Base-by-base conservation (phyloP, 352 stramenopile genomes). In the Phytophthora europaea region DNA sequence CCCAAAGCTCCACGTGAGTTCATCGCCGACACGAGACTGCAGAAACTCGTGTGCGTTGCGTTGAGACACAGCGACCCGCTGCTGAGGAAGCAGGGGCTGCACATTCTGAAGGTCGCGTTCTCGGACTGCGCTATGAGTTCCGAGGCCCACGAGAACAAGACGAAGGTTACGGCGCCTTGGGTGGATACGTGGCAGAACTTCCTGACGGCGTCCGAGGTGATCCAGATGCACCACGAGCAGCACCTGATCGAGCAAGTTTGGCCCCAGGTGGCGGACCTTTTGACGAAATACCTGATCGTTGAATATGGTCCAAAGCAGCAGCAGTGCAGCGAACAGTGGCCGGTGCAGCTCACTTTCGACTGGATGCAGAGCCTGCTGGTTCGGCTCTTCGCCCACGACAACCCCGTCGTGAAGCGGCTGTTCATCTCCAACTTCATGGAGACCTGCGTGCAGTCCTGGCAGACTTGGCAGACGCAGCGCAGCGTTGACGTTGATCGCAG, bases 211-310 rank as follows among this genome's bases (percentile, higher is more conserved):
- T 94, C 87, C 1, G 87, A 96, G 23, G 87, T 96, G 13, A 92
- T 96, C 43, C 87, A 95, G 61, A 88, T 94, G 73, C 88, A 96
- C 51, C 88, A 96, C 40, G 86, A 95, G 56, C 88, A 89, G 61
- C 89, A 96, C 54, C 48, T 96, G 23, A 81, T 96, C 63, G 89
- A 95, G 61, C 88, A 96, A 58, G 89, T 95, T 20, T 96, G 89
- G 89, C 81, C 88, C 10, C 88, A 94, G 23, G 82, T 96, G 23
- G 80, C 80, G 13, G 58, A 71, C 7, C 50, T 96, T 18, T 73
- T 96, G 23, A 58, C 80, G 20, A 73, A 57, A 7, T 79, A 80
- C 26, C 73, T 91, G 18, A 56, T 90, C 18, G 65, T 81, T 5
- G 13, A 55, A 2, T 16, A 20, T 1, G 38, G 64, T 9, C 36